Evolutionary conservation across 257 asterid species (phyloP).

Genomic region (Cordia subcordata): DNA sequence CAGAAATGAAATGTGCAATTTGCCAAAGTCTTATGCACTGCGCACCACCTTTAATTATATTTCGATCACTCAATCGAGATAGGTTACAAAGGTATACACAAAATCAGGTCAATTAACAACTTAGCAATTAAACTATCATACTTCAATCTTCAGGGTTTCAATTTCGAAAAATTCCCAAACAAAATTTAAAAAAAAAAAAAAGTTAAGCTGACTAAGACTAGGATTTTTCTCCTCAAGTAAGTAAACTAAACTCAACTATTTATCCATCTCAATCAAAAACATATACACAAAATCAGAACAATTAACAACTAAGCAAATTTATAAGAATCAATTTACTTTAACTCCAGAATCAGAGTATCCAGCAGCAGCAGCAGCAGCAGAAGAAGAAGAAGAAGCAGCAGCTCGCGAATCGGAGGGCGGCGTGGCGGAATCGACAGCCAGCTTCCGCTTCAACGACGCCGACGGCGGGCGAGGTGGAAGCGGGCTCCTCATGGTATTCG

Average conservation of each 20-base stretch:
- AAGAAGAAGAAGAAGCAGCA: constrained; percentile 34
- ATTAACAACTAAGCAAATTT: background rate
- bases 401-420: background rate
- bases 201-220: background rate
- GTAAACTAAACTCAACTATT: no score
- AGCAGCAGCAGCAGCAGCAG: constrained; percentile 31
- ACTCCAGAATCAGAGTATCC: constrained; percentile 70
- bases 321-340: constrained; percentile 34
- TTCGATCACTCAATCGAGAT: no score
- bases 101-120: no score
- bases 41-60: no score
- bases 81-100: no score
- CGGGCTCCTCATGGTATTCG: constrained; percentile 49
- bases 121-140: no score
- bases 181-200: no score
- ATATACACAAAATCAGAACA: background rate
- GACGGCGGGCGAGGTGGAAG: constrained; percentile 87
- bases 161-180: no score
- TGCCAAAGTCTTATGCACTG: no score
- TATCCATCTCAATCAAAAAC: background rate
- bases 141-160: no score
- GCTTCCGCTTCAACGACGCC: constrained; percentile 73
- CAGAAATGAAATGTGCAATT: no score
- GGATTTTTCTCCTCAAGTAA: no score
- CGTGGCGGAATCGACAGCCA: constrained; percentile 36